Evolutionary conservation across 1,284 basidiomycete species (phyloP).

Genomic region (Acaromyces ingoldii): DNA sequence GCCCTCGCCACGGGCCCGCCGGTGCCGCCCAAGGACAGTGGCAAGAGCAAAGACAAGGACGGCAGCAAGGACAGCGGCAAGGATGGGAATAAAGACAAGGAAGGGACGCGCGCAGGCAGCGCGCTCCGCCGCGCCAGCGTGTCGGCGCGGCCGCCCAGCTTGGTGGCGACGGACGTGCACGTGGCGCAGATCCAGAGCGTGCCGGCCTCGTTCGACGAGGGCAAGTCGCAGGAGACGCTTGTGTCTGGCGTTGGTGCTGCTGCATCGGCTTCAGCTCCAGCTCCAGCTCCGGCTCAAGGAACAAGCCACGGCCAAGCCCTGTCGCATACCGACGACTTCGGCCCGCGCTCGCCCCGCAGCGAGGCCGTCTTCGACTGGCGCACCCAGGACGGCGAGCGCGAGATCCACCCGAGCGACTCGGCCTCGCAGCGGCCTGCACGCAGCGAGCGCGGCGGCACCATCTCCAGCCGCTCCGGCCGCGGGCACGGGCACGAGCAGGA

Average conservation of each 20-base stretch:
- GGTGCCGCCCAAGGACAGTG: conserved; percentile 25
- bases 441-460: conserved; percentile 17
- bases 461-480: not conserved
- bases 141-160: too few species aligned
- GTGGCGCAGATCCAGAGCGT: too few species aligned
- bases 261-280: too few species aligned
- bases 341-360: conserved; percentile 28
- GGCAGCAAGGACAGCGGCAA: too few species aligned
- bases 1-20: conserved; percentile 26
- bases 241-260: too few species aligned
- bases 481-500: not conserved
- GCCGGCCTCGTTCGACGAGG: too few species aligned
- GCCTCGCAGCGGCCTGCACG: conserved; percentile 35
- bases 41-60: too few species aligned
- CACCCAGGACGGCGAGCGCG: conserved; percentile 18
- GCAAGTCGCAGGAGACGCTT: too few species aligned
- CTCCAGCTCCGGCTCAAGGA: too few species aligned
- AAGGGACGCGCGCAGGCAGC: not conserved
- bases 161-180: too few species aligned
- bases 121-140: too few species aligned
- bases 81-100: not conserved
- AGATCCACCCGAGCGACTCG: conserved; percentile 33
- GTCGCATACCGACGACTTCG: conserved; percentile 33
- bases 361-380: conserved; percentile 31
- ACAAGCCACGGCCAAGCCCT: too few species aligned